Conservation (phyloP, 1,139 yeast species). For the Candida neerlandica region DNA sequence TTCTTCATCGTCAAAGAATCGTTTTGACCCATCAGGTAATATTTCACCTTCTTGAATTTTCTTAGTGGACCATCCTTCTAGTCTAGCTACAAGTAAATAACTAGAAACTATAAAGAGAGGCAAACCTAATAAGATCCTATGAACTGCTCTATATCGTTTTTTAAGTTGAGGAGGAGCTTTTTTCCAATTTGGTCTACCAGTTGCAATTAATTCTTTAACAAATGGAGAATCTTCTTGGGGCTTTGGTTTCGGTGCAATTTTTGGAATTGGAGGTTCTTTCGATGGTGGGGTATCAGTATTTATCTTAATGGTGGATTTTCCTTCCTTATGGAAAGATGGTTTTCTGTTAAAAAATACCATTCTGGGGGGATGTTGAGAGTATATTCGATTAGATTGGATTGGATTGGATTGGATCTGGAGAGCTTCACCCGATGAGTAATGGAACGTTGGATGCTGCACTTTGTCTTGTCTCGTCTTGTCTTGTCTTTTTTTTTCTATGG, state of each 20-base stretch:
- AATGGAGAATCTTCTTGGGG: conserved; percentile 35
- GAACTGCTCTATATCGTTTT: conserved; percentile 42
- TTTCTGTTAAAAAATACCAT: conserved; percentile 14
- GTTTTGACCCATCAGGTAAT: conserved; percentile 32
- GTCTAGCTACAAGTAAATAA: conserved; percentile 17
- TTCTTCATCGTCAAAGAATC: conserved; percentile 43
- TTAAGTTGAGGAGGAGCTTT: conserved; percentile 45
- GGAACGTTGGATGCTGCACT: too few relatives aligned
- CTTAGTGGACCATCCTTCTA: conserved; percentile 47
- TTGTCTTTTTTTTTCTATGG: neutral
- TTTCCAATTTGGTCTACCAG: conserved; percentile 50
- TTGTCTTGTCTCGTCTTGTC: neutral
- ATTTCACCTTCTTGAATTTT: conserved; percentile 47
- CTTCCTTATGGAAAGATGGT: conserved; percentile 38
- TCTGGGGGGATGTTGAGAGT: neutral
- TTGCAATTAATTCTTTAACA: conserved; percentile 36
- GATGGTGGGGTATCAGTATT: conserved; percentile 12
- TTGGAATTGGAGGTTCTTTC: conserved; percentile 16
- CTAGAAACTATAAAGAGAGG: conserved; percentile 30
- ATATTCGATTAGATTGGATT: neutral
- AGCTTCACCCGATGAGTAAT: too few relatives aligned
- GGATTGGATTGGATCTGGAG: neutral
- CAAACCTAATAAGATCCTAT: conserved; percentile 40
- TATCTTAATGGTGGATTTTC: conserved; percentile 17
- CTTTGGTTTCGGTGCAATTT: conserved; percentile 15